Base-by-base conservation (phyloP, 2,329 filamentous ascomycete species). In the Penicillium hesseltinei region DNA sequence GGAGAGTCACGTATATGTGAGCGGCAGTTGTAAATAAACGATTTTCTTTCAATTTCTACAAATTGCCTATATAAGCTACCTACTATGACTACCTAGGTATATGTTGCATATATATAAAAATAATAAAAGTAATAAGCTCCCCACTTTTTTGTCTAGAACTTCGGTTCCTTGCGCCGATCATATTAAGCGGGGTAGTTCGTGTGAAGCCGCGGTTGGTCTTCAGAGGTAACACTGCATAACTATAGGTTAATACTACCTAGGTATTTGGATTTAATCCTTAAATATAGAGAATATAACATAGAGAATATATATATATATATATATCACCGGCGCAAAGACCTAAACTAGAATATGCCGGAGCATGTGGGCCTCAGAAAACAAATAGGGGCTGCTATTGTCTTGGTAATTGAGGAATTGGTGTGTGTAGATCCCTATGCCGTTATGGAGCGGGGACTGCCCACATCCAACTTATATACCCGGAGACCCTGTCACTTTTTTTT, bases 171-270 rank as follows among this genome's bases (percentile, higher is more conserved):
- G 31, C 2, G 31, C 11, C 31, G 31, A 33, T 35, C 40, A 19
- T 38, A 0, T 36, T 21, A 35, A 43, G 43, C 35, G 21, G 35
- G 38, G 47, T 19, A 51, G 40, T 47, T 56, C 42, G 40, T 47
- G 54, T 56, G 54, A 58, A 49, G 45, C 56, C 56, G 56, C 51
- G 56, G 51, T 46, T 8, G 11, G 9, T 4, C 19, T 7, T 4
- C 17, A 17, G 21, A 27, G 23, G 25, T 31, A 19, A n/a, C 23
- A 19, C 6, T 27, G 4, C 10, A 25, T 45, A 10, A 8, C 23
- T n/a, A 4, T 15, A 10, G 27, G 27, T 29, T 10, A 29, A 29
- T 3, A 25, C 10, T 25, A 25, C 25, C 25, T 25, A 25, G 25
- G 1, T 42, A 45, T 2, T 33, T 17, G 15, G 4, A 35, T 17